Base-by-base conservation (phyloP, 2,329 filamentous ascomycete genomes). In the Tolypocladium amazonense region DNA sequence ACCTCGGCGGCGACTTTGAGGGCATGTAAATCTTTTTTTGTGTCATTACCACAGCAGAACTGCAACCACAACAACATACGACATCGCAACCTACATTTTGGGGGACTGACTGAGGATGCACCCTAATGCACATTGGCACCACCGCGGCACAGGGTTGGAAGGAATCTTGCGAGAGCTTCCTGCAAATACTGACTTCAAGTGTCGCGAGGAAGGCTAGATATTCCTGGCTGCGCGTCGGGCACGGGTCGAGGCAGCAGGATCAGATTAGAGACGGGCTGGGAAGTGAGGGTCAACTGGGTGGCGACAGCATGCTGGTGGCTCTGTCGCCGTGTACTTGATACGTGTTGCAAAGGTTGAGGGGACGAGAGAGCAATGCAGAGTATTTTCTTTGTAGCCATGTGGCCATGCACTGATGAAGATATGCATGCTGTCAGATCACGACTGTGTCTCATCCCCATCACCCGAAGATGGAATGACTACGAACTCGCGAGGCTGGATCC, bases 1-100 rank as follows among this genome's bases (percentile, higher is more conserved):
- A 97, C 77, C 88, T 95, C 56, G 92, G 90, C 58, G 93, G 92
- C 60, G 93, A 97, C 70, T 97, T 97, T 75, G 94, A 97, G 69
- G 93, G 91, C 68, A 91, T 97, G 81, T 97, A 88, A 84, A 64
- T 45, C 56, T 58, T 43, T 35, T 35, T 41, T 50, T 62, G 57
- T 58, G 57, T 35, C 39, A 37, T 57, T 57, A 62, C 56, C 59
- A 52, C 55, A 27, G 47, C 43, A 41, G 20, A n/a, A n/a, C 53
- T 43, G 54, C 52, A n/a, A 52, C 50, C 58, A 53, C 50, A 59
- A 58, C 60, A 57, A 53, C 33, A 39, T 33, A 37, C 50, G 20
- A 23, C 50, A n/a, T 23, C 30, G 30, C 30, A 54, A 35, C 30
- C 50, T 35, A 54, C 50, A 35, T 23, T 33, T 14, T n/a, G n/a